Evolutionary conservation across 345 rosid species (phyloP).

Genomic region (Gossypium herbaceum): DNA sequence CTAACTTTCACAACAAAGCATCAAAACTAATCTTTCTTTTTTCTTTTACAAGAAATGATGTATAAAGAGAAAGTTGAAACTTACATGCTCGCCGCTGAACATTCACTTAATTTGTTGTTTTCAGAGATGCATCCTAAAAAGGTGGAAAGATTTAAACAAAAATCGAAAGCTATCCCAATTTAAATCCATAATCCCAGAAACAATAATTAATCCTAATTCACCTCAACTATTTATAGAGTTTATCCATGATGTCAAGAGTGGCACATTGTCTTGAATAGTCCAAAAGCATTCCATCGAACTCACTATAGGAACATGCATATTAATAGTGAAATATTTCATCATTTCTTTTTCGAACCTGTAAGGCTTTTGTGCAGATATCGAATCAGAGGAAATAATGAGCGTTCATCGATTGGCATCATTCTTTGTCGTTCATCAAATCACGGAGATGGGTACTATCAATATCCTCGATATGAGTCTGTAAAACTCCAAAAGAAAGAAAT

Average conservation of each 20-base stretch:
- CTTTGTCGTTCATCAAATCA: constrained; percentile 62
- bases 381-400: not conserved
- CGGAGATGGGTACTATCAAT: constrained; percentile 75
- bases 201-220: constrained; percentile 21
- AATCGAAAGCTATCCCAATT: not conserved
- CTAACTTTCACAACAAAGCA: not conserved
- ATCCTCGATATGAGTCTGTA: constrained; percentile 67
- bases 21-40: not conserved
- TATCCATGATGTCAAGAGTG: constrained; percentile 53
- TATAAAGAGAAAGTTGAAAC: constrained; percentile 15
- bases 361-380: not conserved
- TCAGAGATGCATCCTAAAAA: constrained; percentile 65
- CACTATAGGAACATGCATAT: constrained; percentile 31
- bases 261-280: constrained; percentile 82
- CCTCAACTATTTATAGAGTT: constrained; percentile 81
- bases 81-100: constrained; percentile 82
- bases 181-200: constrained; percentile 1
- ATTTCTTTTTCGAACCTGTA: not conserved
- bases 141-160: not conserved
- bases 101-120: constrained; percentile 63
- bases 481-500: not conserved
- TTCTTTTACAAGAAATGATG: not conserved
- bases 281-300: constrained; percentile 62
- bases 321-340: not conserved
- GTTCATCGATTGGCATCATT: constrained; percentile 66